Evolutionary conservation across 1,139 yeast species (phyloP).

Genomic region (Scheffersomyces parashehatae): DNA sequence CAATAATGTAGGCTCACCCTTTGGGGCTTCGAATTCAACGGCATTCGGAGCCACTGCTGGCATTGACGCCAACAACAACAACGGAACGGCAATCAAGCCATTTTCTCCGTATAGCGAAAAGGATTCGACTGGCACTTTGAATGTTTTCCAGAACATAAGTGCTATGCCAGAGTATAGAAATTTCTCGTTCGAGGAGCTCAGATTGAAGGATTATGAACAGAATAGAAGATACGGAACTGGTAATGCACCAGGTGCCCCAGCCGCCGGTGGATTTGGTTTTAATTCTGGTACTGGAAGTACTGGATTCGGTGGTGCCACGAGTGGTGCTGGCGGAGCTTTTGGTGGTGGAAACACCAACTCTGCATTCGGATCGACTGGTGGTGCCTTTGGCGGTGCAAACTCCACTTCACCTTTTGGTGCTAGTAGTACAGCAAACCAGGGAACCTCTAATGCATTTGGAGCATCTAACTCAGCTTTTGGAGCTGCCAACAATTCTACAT

Average conservation of each 20-base stretch:
- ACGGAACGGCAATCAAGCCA: conserved; percentile 76
- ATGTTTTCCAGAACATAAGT: conserved; percentile 70
- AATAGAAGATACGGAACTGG: conserved; percentile 61
- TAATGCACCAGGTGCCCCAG: conserved; percentile 20
- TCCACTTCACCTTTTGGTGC: conserved; percentile 27
- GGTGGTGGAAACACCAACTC: conserved; percentile 11
- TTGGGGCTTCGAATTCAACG: conserved; percentile 26
- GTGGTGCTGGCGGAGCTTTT: conserved; percentile 13
- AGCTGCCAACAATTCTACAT: conserved; percentile 8
- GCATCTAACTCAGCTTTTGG: conserved; percentile 4
- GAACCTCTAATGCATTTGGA: conserved; percentile 5
- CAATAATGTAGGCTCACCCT: conserved; percentile 21
- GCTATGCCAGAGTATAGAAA: conserved; percentile 89
- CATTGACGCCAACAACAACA: conserved; percentile 40
- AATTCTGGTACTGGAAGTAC: conserved; percentile 12
- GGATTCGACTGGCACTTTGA: conserved; percentile 62
- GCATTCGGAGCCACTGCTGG: conserved; percentile 31
- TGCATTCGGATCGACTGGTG: conserved; percentile 12
- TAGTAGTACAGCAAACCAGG: conserved; percentile 4
- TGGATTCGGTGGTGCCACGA: conserved; percentile 8
- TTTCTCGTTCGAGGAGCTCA: conserved; percentile 82
- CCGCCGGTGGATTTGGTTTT: conserved; percentile 22
- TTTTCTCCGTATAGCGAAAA: conserved; percentile 68
- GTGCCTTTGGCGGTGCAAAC: conserved; percentile 23
- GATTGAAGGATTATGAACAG: conserved; percentile 84